Evolutionary conservation across 345 rosid genomes (phyloP).

Genomic region (Bruguiera gymnorhiza): DNA sequence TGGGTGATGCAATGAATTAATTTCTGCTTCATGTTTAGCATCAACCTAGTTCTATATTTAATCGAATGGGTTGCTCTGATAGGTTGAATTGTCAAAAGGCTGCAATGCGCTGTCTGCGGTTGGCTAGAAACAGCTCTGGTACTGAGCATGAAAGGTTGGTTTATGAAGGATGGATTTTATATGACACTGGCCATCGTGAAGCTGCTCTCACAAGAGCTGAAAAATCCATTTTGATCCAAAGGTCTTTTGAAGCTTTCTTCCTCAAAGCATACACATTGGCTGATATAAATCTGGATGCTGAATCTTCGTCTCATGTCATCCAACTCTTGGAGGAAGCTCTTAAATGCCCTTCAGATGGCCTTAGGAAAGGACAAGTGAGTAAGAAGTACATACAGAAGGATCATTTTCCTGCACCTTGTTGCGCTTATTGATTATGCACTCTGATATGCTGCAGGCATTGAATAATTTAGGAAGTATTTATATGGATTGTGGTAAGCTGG

Average conservation of each 20-base stretch:
- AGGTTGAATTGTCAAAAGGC: slow-evolving; percentile 91
- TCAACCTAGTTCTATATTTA: slow-evolving; percentile 1
- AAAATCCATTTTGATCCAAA: slow-evolving; percentile 63
- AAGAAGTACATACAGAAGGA: neutral
- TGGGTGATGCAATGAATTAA: neutral
- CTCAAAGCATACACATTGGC: slow-evolving; percentile 88
- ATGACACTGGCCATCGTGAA: slow-evolving; percentile 71
- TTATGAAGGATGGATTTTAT: slow-evolving; percentile 95
- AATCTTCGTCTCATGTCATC: slow-evolving; percentile 57
- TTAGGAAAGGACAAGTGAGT: slow-evolving; percentile 92
- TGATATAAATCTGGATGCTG: slow-evolving; percentile 60
- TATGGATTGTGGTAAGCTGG: slow-evolving; percentile 70
- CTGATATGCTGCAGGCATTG: slow-evolving; percentile 58
- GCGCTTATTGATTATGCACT: neutral
- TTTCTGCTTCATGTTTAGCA: neutral
- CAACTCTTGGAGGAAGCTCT: slow-evolving; percentile 90
- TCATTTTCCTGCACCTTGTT: too few species aligned
- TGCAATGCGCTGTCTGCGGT: slow-evolving; percentile 78
- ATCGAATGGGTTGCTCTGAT: slow-evolving; percentile 13
- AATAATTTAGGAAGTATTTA: slow-evolving; percentile 88
- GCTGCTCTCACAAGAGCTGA: slow-evolving; percentile 81
- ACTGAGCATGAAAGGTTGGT: slow-evolving; percentile 74
- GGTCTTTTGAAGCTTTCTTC: slow-evolving; percentile 91
- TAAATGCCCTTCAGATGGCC: slow-evolving; percentile 91
- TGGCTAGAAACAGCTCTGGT: slow-evolving; percentile 60